Evolutionary conservation across 306 rosid genomes (phyloP), one percentile per base, ranked within the genome.

Genomic region (Prinsepia uniflora): DNA sequence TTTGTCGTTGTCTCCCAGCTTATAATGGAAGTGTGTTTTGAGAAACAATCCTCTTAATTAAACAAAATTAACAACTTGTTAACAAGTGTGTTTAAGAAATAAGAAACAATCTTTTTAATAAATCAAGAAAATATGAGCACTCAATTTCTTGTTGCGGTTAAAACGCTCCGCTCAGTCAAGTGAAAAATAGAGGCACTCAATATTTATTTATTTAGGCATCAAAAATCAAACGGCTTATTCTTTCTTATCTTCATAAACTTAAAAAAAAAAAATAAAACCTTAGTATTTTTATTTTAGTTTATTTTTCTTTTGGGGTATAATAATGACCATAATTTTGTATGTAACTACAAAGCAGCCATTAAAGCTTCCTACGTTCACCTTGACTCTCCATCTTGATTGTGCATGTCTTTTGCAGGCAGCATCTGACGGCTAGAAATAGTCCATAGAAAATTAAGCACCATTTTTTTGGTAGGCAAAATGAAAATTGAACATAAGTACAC

Each of bases 231-330:
- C 40, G n/a, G 40, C 15, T 5, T 39, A 17, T 17, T 2, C 9
- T 47, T 47, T 47, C 64, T 13, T 50, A 61, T 87, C n/a, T 75
- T n/a, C 36, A n/a, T 7, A n/a, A 52, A n/a, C 24, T n/a, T 22
- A n/a, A n/a, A 20, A 2, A 5, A 52, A 8, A 18, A 52, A 52
- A 52, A 52, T 52, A 52, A 52, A n/a, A 20, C 5, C 57, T 20
- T 6, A n/a, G 6, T 6, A 52, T 9, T 52, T n/a, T 52, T 52
- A 20, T 52, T 7, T 6, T 52, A 24, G 1, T 24, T 24, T 24
- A 24, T 52, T 20, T 20, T 52, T 52, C 18, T 52, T 10, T 52
- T 52, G n/a, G 10, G 56, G 6, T n/a, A n/a, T 8, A 52, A 52
- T 7, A 18, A 52, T 19, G 57, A 52, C 11, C 22, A 18, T 52